phyloP scores from a whole-genome alignment of 306 rosid species.

The Cucurbita maxima region DNA sequence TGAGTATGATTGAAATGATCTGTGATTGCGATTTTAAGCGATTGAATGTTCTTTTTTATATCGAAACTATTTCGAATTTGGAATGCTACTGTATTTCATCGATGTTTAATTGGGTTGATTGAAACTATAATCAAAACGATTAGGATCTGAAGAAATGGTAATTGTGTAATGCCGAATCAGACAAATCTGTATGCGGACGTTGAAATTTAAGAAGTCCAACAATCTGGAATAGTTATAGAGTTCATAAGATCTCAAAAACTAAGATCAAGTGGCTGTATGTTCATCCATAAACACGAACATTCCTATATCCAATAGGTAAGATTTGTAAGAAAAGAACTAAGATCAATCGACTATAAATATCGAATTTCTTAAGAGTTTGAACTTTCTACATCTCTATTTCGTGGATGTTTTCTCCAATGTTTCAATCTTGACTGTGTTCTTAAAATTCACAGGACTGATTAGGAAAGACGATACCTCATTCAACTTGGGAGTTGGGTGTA shows the following conservation, averaged over 20 bases:
- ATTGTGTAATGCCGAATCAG: not conserved
- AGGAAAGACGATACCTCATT: slow-evolving; percentile 33
- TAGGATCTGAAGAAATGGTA: not conserved
- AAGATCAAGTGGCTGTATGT: not conserved
- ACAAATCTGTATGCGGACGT: not conserved
- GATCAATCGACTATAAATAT: not conserved
- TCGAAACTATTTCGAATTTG: not conserved
- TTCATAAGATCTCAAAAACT: not conserved
- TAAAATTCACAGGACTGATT: slow-evolving; percentile 21
- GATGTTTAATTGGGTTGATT: not conserved
- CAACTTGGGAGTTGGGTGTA: slow-evolving; percentile 72
- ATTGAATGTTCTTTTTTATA: not conserved
- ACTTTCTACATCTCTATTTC: not conserved
- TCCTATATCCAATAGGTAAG: not conserved
- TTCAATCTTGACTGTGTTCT: not conserved
- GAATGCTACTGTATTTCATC: not conserved
- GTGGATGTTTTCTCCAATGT: not conserved
- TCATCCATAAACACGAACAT: not conserved
- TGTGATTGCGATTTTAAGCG: not conserved
- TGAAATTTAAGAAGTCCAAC: not conserved
- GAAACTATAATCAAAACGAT: not conserved
- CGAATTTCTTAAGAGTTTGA: not conserved
- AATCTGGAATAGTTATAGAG: not conserved
- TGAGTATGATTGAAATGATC: not conserved
- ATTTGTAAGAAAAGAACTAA: not conserved